These are phyloP conservation scores for Chaetomium globosum DNA, from an alignment of 2,329 filamentous ascomycete species.

Conservation along the genomic window DNA sequence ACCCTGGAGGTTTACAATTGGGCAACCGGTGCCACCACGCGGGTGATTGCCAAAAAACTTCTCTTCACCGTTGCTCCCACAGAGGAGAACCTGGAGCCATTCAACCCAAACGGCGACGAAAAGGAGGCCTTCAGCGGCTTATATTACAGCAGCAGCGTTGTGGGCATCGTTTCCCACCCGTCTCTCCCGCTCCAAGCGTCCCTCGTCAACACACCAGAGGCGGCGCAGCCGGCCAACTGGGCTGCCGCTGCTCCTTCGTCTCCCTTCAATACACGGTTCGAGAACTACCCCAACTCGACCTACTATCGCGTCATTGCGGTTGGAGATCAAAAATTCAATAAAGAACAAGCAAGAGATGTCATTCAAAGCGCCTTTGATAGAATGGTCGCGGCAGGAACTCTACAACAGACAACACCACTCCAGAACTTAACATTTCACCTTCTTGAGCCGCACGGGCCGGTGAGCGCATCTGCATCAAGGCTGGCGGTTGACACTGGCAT, in stretches of 20 bases:
- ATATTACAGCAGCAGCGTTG: not conserved
- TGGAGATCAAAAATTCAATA: not conserved
- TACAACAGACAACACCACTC: not conserved
- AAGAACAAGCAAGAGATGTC: not conserved
- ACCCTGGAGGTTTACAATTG: not conserved
- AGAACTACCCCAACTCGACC: not conserved
- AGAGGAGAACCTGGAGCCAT: not conserved
- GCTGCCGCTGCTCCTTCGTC: not conserved
- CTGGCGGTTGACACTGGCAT: not conserved
- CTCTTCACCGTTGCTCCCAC: not conserved
- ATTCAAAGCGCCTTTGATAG: not conserved
- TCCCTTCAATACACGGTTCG: not conserved
- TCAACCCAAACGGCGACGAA: not conserved
- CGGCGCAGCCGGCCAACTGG: not conserved
- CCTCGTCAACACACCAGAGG: not conserved
- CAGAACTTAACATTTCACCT: not conserved
- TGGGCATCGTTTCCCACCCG: not conserved
- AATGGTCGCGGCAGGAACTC: not conserved
- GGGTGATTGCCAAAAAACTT: not conserved
- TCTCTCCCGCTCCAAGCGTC: not conserved
- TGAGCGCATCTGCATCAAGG: not conserved
- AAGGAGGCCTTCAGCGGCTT: not conserved
- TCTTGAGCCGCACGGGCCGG: not conserved
- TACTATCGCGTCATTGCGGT: conserved; percentile 2
- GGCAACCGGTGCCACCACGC: not conserved